Percentiles rank a stretch among this genome's conserved stretches.
phyloP scores from a whole-genome alignment of 768 basidiomycete species.

The Leccinum incarnatum region DNA sequence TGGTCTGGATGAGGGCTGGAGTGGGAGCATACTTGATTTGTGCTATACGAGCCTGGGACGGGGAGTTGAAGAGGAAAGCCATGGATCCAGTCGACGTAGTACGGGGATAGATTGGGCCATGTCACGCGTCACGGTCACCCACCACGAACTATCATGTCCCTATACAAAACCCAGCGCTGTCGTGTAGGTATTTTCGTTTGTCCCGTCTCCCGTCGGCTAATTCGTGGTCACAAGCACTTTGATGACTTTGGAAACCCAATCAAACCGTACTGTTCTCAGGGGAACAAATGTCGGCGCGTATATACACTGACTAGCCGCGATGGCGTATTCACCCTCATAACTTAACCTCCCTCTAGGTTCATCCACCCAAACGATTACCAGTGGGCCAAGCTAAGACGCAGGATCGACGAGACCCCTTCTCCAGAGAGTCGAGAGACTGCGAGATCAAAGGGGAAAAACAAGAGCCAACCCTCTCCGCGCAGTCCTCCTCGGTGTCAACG shows the following conservation, averaged over 20 bases:
- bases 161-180: slow-evolving; percentile 47
- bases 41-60: slow-evolving; percentile 12
- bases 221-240: slow-evolving; percentile 41
- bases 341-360: slow-evolving; percentile 34
- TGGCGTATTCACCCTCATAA: slow-evolving; percentile 1
- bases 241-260: slow-evolving; percentile 42
- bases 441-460: slow-evolving; percentile 26
- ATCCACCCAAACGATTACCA: slow-evolving; percentile 49
- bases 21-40: slow-evolving; percentile 21
- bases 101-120: not conserved
- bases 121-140: slow-evolving; percentile 25
- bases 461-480: slow-evolving; percentile 14
- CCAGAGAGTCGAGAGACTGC: slow-evolving; percentile 21
- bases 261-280: slow-evolving; percentile 45
- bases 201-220: slow-evolving; percentile 13
- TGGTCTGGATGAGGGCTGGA: slow-evolving; percentile 21
- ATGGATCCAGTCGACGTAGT: slow-evolving; percentile 10
- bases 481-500: slow-evolving; percentile 19
- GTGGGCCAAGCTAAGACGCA: slow-evolving; percentile 33
- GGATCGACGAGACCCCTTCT: slow-evolving; percentile 14
- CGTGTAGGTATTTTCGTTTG: slow-evolving; percentile 37
- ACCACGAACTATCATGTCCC: slow-evolving; percentile 24
- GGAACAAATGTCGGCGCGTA: slow-evolving; percentile 48
- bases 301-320: slow-evolving; percentile 8
- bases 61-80: slow-evolving; percentile 18